Base-by-base conservation (phyloP, 2,329 filamentous ascomycete species). In the Coniella vitis region DNA sequence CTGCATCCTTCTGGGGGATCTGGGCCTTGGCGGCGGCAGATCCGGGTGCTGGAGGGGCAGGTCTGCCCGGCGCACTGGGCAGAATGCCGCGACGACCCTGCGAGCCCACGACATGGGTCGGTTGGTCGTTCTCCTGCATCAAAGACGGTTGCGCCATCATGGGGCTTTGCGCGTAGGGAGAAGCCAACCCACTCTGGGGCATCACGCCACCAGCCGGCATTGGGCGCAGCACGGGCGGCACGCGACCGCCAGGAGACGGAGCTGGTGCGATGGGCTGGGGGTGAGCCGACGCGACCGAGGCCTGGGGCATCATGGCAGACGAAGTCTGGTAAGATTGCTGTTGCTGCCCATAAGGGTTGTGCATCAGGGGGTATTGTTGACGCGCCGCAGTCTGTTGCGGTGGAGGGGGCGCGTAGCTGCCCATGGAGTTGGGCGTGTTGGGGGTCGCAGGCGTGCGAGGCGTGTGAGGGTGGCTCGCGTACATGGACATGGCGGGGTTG, bases 1-100 rank as follows among this genome's bases (percentile, higher is more conserved):
- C 91, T 8, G 90, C 89, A 67, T 97, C 91, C 74, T 97, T 96
- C 59, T 88, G 86, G 14, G 90, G 90, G 55, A 95, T 93, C 53
- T 87, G 84, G 61, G 78, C 87, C 76, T 95, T 94, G 9, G 79
- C 76, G 25, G 79, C 74, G 38, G 79, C 77, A 56, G 81, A 83
- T 38, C 87, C 84, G 17, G 80, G 77, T 19, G 84, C 73, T 29
- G 87, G 82, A 21, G 89, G 87, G 47, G 87, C 82, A 48, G 90
- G 87, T 52, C 90, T 78, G 38, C 90, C 90, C 25, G 90, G 89
- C 54, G 90, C 90, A 60, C 90, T 95, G 14, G 91, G 91, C 54
- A 97, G 71, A 35, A 96, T 94, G 42, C 91, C 91, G 57, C 91
- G 81, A 55, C 91, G 83, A 51, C 91, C 91, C 70, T 97, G 91